Base-by-base conservation (phyloP, 1,139 yeast species). In the Arxiozyma slooffiae region DNA sequence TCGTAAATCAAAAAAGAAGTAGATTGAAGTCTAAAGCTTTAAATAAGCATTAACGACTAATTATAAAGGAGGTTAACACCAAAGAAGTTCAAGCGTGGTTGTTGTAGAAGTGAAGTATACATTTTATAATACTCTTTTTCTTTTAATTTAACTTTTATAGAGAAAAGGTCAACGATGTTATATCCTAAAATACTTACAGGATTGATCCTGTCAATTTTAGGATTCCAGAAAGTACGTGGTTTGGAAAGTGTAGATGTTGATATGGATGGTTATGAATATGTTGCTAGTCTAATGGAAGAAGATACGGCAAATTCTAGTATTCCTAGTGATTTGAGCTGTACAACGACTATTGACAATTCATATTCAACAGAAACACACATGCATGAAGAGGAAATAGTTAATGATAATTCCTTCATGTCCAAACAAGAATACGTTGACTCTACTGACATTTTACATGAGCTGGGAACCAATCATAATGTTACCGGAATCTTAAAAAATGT, bases 401-500 rank as follows among this genome's bases (percentile, higher is more conserved):
- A 26, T 26, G 30, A 26, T 3, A 14, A 26, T 26, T 8, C 30
- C 3, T 26, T 26, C 5, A 26, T 7, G 9, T 3, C 36, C 7
- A 2, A 30, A 30, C 36, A 30, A 11, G 14, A 30, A 14, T 30
- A 30, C 6, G n/a, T 30, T 30, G 36, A 11, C 36, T 30, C 2
- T 30, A 7, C 16, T 2, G 36, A 30, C 5, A 2, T 8, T 30
- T 11, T 30, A 11, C 36, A 30, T 6, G 9, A 26, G 9, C 4
- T 38, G 18, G 37, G 26, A 18, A 26, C 17, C 16, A 16, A 14
- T 20, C 41, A 7, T 4, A 37, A 44, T 14, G 37, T 37, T 8
- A 20, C 11, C 17, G 38, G 26, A 34, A 47, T 26, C 40, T 48
- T 7, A 50, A 46, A 7, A 37, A 60, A 26, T 2, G 37, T 39